Evolutionary conservation across 2,329 filamentous ascomycete genomes (phyloP), one percentile per base, ranked within the genome.

Genomic region (Stachybotrys echinatus): DNA sequence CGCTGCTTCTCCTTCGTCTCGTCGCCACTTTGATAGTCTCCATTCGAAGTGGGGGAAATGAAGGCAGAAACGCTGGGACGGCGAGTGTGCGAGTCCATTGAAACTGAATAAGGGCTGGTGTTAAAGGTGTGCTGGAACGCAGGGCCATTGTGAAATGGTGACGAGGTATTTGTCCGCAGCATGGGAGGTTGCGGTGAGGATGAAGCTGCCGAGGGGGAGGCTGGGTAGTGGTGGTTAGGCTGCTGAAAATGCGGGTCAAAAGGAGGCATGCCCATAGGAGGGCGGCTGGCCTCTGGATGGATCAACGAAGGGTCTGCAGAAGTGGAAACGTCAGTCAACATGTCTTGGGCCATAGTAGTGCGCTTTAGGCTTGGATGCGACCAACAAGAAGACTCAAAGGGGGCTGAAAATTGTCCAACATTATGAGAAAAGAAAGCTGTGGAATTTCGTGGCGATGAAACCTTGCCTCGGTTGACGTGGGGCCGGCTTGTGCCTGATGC

Each of bases 61-160:
- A 84, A 83, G 17, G 88, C 92, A 53, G 17, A 8, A n/a, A 87
- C 76, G 45, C 89, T 92, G 48, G 81, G 81, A 47, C 86, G 77
- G 42, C 87, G 78, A 50, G 79, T 74, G 27, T 68, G 69, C 45
- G 63, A 55, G 43, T 71, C 67, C 53, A 73, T 66, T 17, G 78
- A 72, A 2, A 74, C 69, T 34, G 70, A 67, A 64, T 75, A 82
- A 10, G 79, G 78, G 58, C 76, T 77, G 65, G 83, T 84, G 40
- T 69, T 64, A 54, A 72, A 76, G 54, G 69, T 71, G 40, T 76
- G 75, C 56, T 80, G 75, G 59, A 76, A 84, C 54, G 69, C 64
- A 42, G 74, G 70, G 55, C 71, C 74, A 54, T 79, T 79, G 52
- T 86, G 74, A 61, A 84, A 86, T 3, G 87, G 87, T n/a, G 87